Conservation (phyloP, 768 basidiomycete species). For the Coprinopsis strossmayeri region DNA sequence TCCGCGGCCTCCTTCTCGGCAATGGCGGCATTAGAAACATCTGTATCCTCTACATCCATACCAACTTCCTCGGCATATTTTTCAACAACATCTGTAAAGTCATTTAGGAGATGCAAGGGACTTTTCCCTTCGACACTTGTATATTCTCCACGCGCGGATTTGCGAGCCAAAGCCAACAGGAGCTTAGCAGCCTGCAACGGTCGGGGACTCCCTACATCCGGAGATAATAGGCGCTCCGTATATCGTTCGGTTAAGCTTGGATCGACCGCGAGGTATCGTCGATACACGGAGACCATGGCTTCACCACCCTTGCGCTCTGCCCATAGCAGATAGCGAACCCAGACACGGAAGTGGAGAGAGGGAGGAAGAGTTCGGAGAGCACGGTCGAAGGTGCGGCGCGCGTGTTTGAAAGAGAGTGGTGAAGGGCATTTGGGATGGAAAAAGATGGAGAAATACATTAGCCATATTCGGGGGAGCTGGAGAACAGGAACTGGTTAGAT, state of each 20-base stretch:
- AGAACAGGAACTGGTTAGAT: conserved; percentile 8
- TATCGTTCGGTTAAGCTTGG: conserved; percentile 78
- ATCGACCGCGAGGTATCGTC: conserved; percentile 82
- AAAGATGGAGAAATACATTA: conserved; percentile 88
- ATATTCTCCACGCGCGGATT: conserved; percentile 79
- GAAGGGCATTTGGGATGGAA: conserved; percentile 87
- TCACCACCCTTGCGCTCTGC: conserved; percentile 75
- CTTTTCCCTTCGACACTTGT: conserved; percentile 89
- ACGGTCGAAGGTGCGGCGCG: conserved; percentile 89
- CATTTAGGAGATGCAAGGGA: conserved; percentile 87
- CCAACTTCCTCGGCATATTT: conserved; percentile 90
- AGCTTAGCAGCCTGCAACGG: conserved; percentile 94
- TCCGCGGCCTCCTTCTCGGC: conserved; percentile 43
- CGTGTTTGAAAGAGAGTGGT: conserved; percentile 79
- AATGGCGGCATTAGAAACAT: conserved; percentile 44
- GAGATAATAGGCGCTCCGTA: conserved; percentile 59
- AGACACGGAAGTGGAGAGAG: conserved; percentile 85
- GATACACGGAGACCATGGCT: conserved; percentile 78
- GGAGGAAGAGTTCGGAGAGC: conserved; percentile 91
- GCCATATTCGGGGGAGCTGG: conserved; percentile 90
- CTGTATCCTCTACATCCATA: conserved; percentile 71
- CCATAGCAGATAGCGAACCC: conserved; percentile 92
- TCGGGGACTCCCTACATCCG: conserved; percentile 49
- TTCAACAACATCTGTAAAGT: conserved; percentile 91
- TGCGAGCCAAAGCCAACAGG: conserved; percentile 74